Base-by-base conservation (phyloP, 2,329 filamentous ascomycete genomes). In the Onygenales sp. region DNA sequence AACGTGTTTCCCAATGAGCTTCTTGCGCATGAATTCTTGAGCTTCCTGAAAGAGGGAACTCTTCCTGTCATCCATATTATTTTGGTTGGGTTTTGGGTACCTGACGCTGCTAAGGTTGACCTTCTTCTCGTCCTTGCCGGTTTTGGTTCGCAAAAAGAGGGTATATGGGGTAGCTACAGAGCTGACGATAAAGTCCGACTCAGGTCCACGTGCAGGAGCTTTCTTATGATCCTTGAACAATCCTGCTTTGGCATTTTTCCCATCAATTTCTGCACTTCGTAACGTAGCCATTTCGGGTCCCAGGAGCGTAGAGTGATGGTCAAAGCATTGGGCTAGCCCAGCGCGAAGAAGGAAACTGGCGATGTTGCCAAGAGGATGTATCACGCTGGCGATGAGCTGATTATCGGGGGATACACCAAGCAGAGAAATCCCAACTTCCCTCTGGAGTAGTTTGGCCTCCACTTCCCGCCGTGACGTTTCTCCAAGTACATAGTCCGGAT, bases 21-120 rank as follows among this genome's bases (percentile, higher is more conserved):
- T 89, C 78, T 95, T 95, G 52, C 93, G 85, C 58, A 97, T 70
- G 67, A 92, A 97, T 68, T 98, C 93, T 76, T 98, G 98, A 34
- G 93, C 92, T 66, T 96, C 92, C 10, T 87, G 60, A 84, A 81
- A 76, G 92, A 98, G 0, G 90, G 89, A 42, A 88, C 81, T 70
- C 21, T 27, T 27, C 21, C 21, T 27, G 21, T 27, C 21, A 27
- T 27, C 21, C 21, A 27, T 4, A 27, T 97, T 92, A 54, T 88
- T 86, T 17, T 88, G 81, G 68, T 97, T 92, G 47, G 84, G 81
- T 65, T 95, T 91, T n/a, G 93, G 93, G 54, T 93, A 92, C 57
- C 93, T 85, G 55, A 97, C 82, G 67, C 92, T 97, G 77, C 89
- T 95, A 55, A 98, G 77, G 69, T 85, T 94, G 68, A 97, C 84